These are phyloP conservation scores for Stephanodiscus triporus DNA, from an alignment of 108 stramenopile genomes.

Conservation along the genomic window DNA sequence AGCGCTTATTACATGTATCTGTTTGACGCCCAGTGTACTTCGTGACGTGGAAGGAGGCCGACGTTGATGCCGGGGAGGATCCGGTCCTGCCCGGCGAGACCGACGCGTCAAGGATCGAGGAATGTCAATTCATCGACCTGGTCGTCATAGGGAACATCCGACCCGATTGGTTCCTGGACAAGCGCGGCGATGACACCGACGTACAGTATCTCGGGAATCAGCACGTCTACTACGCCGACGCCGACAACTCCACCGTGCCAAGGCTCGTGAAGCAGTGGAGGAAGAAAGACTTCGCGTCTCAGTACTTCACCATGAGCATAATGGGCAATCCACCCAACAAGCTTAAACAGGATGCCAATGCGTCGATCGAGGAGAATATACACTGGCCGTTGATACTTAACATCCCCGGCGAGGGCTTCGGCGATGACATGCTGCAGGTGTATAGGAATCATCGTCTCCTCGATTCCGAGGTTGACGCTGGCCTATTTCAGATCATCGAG, in stretches of 20 bases:
- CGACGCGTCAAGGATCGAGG: conserved; percentile 45
- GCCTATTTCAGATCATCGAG: conserved; percentile 40
- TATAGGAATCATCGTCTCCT: conserved; percentile 45
- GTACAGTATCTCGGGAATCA: conserved; percentile 59
- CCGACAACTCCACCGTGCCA: conserved; percentile 19
- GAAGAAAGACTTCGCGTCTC: conserved; percentile 59
- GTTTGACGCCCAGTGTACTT: too few relatives aligned
- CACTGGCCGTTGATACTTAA: conserved; percentile 54
- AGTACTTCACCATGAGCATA: conserved; percentile 56
- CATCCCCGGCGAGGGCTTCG: conserved; percentile 59
- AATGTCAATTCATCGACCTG: conserved; percentile 38
- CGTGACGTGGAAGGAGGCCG: conserved; percentile 43
- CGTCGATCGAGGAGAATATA: conserved; percentile 26
- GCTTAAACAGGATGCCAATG: conserved; percentile 20
- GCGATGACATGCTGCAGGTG: conserved; percentile 51
- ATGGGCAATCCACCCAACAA: conserved; percentile 41
- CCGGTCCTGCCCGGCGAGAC: conserved; percentile 38
- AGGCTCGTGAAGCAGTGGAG: conserved; percentile 61
- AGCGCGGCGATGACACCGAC: conserved; percentile 52
- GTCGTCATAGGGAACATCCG: conserved; percentile 57
- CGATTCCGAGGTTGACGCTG: conserved; percentile 33
- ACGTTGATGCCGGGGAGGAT: background rate
- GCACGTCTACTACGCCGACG: conserved; percentile 47
- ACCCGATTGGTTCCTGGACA: conserved; percentile 58
- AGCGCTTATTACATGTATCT: too few relatives aligned